A percentile compares a stretch with the other conserved stretches of the same genome.
Conservation (phyloP, 306 rosid genomes). For the Citrullus mucosospermus region DNA sequence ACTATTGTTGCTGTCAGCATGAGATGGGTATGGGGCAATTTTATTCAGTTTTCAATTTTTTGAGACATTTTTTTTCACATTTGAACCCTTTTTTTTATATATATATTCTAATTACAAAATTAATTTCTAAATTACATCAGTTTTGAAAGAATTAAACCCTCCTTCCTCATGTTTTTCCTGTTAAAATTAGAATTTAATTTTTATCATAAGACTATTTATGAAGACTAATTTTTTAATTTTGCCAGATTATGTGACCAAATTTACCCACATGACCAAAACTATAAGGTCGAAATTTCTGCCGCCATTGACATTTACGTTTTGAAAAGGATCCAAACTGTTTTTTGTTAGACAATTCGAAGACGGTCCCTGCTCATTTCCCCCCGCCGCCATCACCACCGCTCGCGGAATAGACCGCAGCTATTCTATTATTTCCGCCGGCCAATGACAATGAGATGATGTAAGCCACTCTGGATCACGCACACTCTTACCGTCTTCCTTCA, state of each 20-base stretch:
- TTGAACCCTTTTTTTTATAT: neutral
- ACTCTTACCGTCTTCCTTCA: neutral
- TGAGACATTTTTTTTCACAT: neutral
- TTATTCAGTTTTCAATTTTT: neutral
- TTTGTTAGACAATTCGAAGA: neutral
- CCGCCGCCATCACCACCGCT: neutral
- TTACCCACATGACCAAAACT: too few relatives aligned
- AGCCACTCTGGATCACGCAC: neutral
- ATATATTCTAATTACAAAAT: neutral
- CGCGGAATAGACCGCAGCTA: neutral
- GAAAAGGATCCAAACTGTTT: neutral
- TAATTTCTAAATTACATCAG: neutral
- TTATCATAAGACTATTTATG: too few relatives aligned
- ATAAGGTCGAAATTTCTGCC: too few relatives aligned
- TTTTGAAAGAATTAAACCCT: neutral
- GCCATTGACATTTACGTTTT: neutral
- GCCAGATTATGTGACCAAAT: too few relatives aligned
- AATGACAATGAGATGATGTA: neutral
- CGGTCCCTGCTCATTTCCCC: neutral
- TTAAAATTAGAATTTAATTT: too few relatives aligned
- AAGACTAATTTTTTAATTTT: too few relatives aligned
- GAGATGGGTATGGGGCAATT: too few relatives aligned
- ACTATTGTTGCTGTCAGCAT: neutral
- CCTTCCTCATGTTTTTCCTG: too few relatives aligned
- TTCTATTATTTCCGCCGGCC: neutral